Base-by-base conservation (phyloP, 164 flowering plant genomes). In the Macadamia tetraphylla region DNA sequence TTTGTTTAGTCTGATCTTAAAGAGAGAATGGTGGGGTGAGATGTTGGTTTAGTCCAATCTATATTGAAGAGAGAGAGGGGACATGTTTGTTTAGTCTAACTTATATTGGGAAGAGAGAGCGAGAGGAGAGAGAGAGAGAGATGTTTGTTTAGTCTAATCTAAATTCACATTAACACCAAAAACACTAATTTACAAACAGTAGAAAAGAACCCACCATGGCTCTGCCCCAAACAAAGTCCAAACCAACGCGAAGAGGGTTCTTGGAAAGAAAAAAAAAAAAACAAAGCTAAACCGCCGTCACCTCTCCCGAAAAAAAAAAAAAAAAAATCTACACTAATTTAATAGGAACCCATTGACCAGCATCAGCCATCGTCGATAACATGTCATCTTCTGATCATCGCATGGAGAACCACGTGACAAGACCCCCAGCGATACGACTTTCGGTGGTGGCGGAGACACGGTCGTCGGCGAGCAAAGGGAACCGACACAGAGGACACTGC, bases 401-500 rank as follows among this genome's bases (percentile, higher is more conserved):
- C 62, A 66, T 1, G 23, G 83, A 68, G 68, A 81, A 77, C 85
- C 85, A 80, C 9, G 67, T 2, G 58, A 77, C 23, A 23, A 81
- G 69, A 48, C 77, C 83, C 6, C 61, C 66, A 5, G 73, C 70
- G 52, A 80, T 72, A 64, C 82, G 81, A 60, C 70, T 64, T 58
- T 71, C 12, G 1, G 9, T 70, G 57, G 74, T 32, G 42, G 30
- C 32, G 4, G 29, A 40, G 40, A 78, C 69, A 63, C 78, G 67
- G 65, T 69, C 63, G 1, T 74, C 75, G 7, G 77, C 53, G 9
- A 74, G 66, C 32, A 86, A 62, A 6, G 83, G 81, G 13, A 81
- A 75, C 10, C 97, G 84, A 63, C 97, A 91, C 8, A 91, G 85
- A 8, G 97, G 97, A 75, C 97, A 91, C 58, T 61, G 83, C 70